phyloP scores from a whole-genome alignment of 2,329 filamentous ascomycete genomes.

The Thelonectria rubi region DNA sequence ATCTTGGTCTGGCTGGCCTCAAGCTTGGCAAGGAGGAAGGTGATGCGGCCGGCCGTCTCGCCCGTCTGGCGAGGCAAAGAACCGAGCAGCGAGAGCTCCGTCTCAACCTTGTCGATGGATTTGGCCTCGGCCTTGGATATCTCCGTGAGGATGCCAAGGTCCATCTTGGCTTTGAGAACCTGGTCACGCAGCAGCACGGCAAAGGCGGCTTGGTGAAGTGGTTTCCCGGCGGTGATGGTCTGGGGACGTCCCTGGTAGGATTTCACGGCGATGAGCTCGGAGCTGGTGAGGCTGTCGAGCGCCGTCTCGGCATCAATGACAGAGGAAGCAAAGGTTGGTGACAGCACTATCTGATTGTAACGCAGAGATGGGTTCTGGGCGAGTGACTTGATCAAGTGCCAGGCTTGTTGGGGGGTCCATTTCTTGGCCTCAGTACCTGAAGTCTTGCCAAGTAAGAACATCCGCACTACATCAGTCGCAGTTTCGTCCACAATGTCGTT shows the following conservation, averaged over 20 bases:
- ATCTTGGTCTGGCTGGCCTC: slow-evolving; percentile 79
- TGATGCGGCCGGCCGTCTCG: slow-evolving; percentile 72
- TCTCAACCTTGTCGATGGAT: slow-evolving; percentile 80
- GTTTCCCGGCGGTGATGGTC: slow-evolving; percentile 80
- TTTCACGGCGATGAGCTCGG: slow-evolving; percentile 84
- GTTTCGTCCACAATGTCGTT: slow-evolving; percentile 89
- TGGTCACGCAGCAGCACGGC: slow-evolving; percentile 73
- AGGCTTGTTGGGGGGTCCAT: slow-evolving; percentile 89
- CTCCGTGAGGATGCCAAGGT: slow-evolving; percentile 74
- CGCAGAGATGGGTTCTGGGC: slow-evolving; percentile 73
- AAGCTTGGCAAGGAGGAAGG: slow-evolving; percentile 79
- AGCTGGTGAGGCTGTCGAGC: slow-evolving; percentile 81
- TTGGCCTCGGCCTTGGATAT: slow-evolving; percentile 76
- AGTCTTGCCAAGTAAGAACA: slow-evolving; percentile 79
- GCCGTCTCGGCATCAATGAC: slow-evolving; percentile 74
- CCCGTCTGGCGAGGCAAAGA: slow-evolving; percentile 74
- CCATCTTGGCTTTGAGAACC: slow-evolving; percentile 77
- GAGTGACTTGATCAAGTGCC: slow-evolving; percentile 84
- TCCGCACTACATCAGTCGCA: slow-evolving; percentile 89
- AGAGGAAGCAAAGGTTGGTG: slow-evolving; percentile 72
- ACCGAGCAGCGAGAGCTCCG: slow-evolving; percentile 77
- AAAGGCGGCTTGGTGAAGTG: slow-evolving; percentile 88
- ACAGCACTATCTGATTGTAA: slow-evolving; percentile 87
- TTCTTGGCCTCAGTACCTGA: slow-evolving; percentile 59
- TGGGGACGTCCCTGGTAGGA: slow-evolving; percentile 80